Conservation (phyloP, 257 asterid genomes). For the Catharanthus roseus region DNA sequence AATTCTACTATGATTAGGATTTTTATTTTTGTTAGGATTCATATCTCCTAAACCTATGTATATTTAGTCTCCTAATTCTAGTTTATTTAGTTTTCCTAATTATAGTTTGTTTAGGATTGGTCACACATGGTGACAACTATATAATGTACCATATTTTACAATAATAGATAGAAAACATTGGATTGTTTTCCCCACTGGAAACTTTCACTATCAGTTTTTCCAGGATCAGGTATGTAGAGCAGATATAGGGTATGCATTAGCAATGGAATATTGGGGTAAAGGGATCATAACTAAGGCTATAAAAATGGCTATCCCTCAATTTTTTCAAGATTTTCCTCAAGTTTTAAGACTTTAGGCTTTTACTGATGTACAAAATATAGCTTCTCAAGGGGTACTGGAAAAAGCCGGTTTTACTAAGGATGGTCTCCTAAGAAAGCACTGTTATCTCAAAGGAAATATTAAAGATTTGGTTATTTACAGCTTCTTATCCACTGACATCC, state of each 20-base stretch:
- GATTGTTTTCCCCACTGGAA: too few species aligned
- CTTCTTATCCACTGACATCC: constrained; percentile 23
- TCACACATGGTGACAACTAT: too few species aligned
- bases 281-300: constrained; percentile 73
- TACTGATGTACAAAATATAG: constrained; percentile 55
- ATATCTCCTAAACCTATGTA: too few species aligned
- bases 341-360: constrained; percentile 70
- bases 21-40: too few species aligned
- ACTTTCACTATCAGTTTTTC: too few species aligned
- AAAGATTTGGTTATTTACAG: constrained; percentile 36
- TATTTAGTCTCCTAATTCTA: too few species aligned
- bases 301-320: constrained; percentile 48
- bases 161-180: too few species aligned
- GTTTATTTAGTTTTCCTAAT: too few species aligned
- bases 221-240: constrained; percentile 51
- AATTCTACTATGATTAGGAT: too few species aligned
- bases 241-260: constrained; percentile 64
- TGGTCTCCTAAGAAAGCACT: constrained; percentile 68
- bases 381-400: constrained; percentile 72
- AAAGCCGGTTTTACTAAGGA: constrained; percentile 66
- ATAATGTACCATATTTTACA: too few species aligned
- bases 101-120: too few species aligned
- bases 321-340: constrained; percentile 58
- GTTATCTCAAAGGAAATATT: constrained; percentile 44
- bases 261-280: constrained; percentile 67